Base-by-base conservation (phyloP, 2,329 filamentous ascomycete genomes). In the Podosphaera xanthii region DNA sequence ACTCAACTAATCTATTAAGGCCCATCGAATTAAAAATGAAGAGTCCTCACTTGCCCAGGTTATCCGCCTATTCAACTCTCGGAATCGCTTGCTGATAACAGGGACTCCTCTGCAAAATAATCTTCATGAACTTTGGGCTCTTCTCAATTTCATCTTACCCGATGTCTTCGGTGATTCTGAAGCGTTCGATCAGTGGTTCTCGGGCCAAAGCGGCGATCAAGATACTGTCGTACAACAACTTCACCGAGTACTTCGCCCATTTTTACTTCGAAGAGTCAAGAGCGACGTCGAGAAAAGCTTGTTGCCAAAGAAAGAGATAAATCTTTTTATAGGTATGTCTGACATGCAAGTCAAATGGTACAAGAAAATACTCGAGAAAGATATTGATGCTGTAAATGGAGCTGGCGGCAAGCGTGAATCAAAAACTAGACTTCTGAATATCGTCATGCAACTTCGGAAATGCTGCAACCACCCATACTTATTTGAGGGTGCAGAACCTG, bases 261-360 rank as follows among this genome's bases (percentile, higher is more conserved):
- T 98, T 75, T 74, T 98, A 67, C 80, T 98, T 49, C 88, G 92
- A 62, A 87, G 92, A 71, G 92, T 98, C 67, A 98, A 98, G 77
- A 87, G 82, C 63, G 92, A 98, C 70, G 92, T 98, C 3, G 92
- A 98, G 71, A 98, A 98, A 78, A 97, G 91, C 69, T 75, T 98
- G 62, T 73, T 97, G 58, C 92, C 92, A 2, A 98, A 98, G 77
- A 96, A 97, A 71, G 92, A 98, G 71, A 75, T 97, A 68, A 98
- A 98, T 64, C 73, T 98, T 35, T 98, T 97, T 69, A 84, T 98
- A 64, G 92, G 91, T 64, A 96, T 98, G 91, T 90, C 92, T 0
- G 90, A 96, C 60, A 98, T 98, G 92, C 92, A 98, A 71, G 81
- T 96, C 65, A 94, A 92, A 69, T 98, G 92, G 91, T 98, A 98